Base-by-base conservation (phyloP, 106 monocot genomes). In the Apostasia ramifera region DNA sequence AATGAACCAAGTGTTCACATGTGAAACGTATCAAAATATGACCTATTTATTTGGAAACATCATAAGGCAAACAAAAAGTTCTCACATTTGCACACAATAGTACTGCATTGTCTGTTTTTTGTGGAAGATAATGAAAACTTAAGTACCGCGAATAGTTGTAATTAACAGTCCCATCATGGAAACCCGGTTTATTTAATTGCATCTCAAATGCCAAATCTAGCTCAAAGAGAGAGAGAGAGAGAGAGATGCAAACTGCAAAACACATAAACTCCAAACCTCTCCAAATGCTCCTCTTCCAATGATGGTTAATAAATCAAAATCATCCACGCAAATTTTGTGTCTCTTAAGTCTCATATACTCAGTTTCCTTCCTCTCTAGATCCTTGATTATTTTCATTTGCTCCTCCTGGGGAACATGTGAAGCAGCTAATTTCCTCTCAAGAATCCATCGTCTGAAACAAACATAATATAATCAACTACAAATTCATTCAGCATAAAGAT, bases 221-320 rank as follows among this genome's bases (percentile, higher is more conserved):
- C 26, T 26, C 26, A 26, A 26, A 26, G 26, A 26, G 26, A 26
- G 26, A 26, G 37, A 65, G 37, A 65, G 13, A 65, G 9, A 63
- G 8, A 63, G 45, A 63, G 45, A 63, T 63, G 45, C 44, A 45
- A 13, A 44, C 26, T 26, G 26, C 13, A 63, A 44, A 13, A 63
- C 44, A 63, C 8, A 56, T 13, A 65, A 44, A 55, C 4, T 77
- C 15, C 86, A 76, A 56, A 97, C 95, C 88, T 92, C 92, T 75
- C 95, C 91, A 78, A 84, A 97, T 69, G 97, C 97, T 68, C 97
- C 95, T 82, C 92, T 88, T 5, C 92, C 92, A 74, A 97, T 92
- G 58, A 97, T 97, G 65, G 86, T 92, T 64, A 92, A 73, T 42
- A 97, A 81, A 66, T 92, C 92, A 84, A 97, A 91, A 76, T 97